Conservation (phyloP, 306 rosid genomes). For the Trichosanthes truncata region DNA sequence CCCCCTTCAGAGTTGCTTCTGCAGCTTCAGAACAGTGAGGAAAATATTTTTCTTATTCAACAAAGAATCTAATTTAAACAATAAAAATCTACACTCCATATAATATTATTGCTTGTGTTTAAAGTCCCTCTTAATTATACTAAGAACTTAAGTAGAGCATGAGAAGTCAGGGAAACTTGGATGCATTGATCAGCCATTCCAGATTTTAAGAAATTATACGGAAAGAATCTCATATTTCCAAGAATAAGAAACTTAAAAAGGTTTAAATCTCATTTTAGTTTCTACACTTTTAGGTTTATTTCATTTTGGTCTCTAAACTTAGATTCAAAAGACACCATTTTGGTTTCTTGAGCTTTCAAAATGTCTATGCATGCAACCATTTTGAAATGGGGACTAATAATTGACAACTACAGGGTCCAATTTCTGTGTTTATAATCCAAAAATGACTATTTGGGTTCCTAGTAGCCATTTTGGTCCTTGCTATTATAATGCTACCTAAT, state of each 20-base stretch:
- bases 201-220: background rate
- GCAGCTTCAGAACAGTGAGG: conserved; percentile 20
- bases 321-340: background rate
- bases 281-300: too few species aligned
- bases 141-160: background rate
- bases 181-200: background rate
- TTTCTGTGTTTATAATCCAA: background rate
- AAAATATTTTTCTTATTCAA: background rate
- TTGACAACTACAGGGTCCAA: background rate
- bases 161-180: background rate
- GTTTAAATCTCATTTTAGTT: background rate
- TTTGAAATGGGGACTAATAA: background rate
- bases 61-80: background rate
- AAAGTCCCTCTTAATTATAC: background rate
- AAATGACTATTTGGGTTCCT: background rate
- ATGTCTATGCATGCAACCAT: background rate
- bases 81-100: background rate
- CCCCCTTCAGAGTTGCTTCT: conserved; percentile 50
- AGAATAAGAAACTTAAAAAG: background rate
- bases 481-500: background rate
- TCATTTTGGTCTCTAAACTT: background rate
- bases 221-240: background rate
- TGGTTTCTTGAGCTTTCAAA: background rate
- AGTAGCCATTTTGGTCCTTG: background rate
- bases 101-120: background rate